phyloP scores from a whole-genome alignment of 1,284 basidiomycete genomes.

The Neolentinus lepideus region DNA sequence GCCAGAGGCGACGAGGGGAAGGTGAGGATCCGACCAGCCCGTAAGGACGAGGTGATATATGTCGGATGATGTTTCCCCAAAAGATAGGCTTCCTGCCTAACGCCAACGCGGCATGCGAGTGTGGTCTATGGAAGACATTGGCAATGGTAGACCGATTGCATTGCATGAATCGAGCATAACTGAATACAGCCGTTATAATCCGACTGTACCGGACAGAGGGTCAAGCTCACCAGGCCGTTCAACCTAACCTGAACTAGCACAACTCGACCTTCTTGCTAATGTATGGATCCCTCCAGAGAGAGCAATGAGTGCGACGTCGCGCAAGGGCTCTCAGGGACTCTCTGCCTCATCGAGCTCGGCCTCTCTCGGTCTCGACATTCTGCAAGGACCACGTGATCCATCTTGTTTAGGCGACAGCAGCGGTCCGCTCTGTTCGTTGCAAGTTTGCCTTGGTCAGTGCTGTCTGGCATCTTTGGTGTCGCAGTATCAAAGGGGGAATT shows the following conservation, averaged over 20 bases:
- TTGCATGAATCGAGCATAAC: conserved; percentile 58
- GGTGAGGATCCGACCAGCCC: not conserved
- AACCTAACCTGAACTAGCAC: not conserved
- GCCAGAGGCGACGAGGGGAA: not conserved
- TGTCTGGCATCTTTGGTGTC: not conserved
- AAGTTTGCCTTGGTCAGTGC: not conserved
- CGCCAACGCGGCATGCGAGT: conserved; percentile 2
- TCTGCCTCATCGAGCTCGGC: not conserved
- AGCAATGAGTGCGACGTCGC: too few species aligned
- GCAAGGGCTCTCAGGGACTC: too few species aligned
- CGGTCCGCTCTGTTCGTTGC: too few species aligned
- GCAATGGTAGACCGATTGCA: conserved; percentile 45
- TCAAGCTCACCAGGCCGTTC: not conserved
- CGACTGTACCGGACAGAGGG: not conserved
- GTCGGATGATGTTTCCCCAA: not conserved
- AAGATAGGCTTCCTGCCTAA: not conserved
- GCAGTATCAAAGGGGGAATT: not conserved
- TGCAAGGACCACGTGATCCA: not conserved
- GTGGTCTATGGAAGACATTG: conserved; percentile 20
- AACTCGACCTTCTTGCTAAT: too few species aligned
- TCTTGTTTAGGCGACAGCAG: too few species aligned
- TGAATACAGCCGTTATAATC: conserved; percentile 9
- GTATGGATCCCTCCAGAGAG: too few species aligned
- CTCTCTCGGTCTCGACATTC: not conserved
- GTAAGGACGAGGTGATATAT: not conserved